Percentiles rank a stretch among this genome's conserved stretches.
Evolutionary conservation across 495 filamentous ascomycete species (phyloP).

Genomic region (Penicillium soppii): DNA sequence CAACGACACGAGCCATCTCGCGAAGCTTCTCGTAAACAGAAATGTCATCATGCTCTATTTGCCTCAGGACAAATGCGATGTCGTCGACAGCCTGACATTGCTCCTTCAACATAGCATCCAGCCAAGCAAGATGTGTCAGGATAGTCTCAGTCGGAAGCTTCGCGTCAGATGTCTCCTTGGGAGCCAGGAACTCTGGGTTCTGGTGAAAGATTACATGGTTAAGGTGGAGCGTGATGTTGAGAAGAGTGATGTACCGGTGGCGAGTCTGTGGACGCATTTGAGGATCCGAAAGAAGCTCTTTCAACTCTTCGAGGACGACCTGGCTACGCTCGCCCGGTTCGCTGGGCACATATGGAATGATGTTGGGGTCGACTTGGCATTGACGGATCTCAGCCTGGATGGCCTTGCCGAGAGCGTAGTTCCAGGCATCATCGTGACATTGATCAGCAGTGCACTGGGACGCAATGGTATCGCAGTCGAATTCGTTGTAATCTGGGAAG

Average conservation of each 20-base stretch:
- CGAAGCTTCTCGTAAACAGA: conserved; percentile 12
- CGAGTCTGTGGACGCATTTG: conserved; percentile 8
- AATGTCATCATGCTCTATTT: not conserved
- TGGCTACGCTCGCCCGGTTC: not conserved
- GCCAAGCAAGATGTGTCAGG: conserved; percentile 11
- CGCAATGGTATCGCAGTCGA: conserved; percentile 6
- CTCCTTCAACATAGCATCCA: conserved; percentile 16
- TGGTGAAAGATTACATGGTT: conserved; percentile 23
- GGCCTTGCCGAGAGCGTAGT: conserved; percentile 21
- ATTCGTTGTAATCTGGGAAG: conserved; percentile 34
- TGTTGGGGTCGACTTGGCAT: conserved; percentile 11
- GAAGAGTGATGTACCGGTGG: conserved; percentile 23
- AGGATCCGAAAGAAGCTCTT: conserved; percentile 11
- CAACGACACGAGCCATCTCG: conserved; percentile 15
- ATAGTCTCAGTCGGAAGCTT: conserved; percentile 9
- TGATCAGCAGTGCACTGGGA: conserved; percentile 7
- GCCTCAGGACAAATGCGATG: conserved; percentile 8
- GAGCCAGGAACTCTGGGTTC: conserved; percentile 9
- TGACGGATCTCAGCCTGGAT: conserved; percentile 19
- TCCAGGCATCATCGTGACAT: conserved; percentile 15
- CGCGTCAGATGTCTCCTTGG: conserved; percentile 5
- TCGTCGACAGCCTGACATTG: not conserved
- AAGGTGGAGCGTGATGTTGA: conserved; percentile 24
- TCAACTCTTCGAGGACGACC: conserved; percentile 17
- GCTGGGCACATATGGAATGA: not conserved